Percentiles rank a stretch among this genome's conserved stretches.
Conservation (phyloP, 352 stramenopile genomes). For the Peronosclerospora sorghi region DNA sequence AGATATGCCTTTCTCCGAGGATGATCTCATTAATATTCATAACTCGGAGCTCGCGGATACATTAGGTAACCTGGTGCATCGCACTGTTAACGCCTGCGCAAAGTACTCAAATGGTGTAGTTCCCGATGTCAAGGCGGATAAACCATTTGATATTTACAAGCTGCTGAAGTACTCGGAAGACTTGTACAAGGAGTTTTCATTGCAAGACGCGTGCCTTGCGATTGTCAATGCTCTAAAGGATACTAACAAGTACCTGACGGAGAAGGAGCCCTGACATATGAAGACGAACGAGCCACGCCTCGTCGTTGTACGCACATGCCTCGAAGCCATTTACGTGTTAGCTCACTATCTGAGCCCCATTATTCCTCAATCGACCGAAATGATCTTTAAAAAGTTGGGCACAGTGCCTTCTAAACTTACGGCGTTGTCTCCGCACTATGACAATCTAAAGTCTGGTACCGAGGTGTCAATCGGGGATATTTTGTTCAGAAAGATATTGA, state of each 20-base stretch:
- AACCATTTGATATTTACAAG: conserved; percentile 81
- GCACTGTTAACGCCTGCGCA: conserved; percentile 91
- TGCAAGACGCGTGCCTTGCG: conserved; percentile 84
- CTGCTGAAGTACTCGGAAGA: conserved; percentile 72
- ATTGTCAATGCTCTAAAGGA: conserved; percentile 88
- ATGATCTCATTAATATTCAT: conserved; percentile 94
- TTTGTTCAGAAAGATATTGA: conserved; percentile 90
- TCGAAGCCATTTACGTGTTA: conserved; percentile 97
- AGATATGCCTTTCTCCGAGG: conserved; percentile 90
- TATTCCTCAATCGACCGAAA: conserved; percentile 81
- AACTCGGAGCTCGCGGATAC: conserved; percentile 93
- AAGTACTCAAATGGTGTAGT: conserved; percentile 90
- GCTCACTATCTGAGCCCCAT: conserved; percentile 93
- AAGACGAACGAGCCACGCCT: conserved; percentile 83
- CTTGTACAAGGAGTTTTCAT: conserved; percentile 89
- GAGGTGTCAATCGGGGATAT: conserved; percentile 89
- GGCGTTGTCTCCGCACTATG: conserved; percentile 69
- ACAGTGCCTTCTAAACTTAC: conserved; percentile 66
- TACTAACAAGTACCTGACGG: conserved; percentile 97
- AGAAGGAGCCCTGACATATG: conserved; percentile 96
- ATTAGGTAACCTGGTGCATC: conserved; percentile 94
- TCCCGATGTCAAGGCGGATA: conserved; percentile 37
- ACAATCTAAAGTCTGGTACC: conserved; percentile 88
- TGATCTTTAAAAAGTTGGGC: conserved; percentile 93
- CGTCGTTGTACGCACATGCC: conserved; percentile 89